Conservation (phyloP, 805 yeast species). For the Pichia heedii region DNA sequence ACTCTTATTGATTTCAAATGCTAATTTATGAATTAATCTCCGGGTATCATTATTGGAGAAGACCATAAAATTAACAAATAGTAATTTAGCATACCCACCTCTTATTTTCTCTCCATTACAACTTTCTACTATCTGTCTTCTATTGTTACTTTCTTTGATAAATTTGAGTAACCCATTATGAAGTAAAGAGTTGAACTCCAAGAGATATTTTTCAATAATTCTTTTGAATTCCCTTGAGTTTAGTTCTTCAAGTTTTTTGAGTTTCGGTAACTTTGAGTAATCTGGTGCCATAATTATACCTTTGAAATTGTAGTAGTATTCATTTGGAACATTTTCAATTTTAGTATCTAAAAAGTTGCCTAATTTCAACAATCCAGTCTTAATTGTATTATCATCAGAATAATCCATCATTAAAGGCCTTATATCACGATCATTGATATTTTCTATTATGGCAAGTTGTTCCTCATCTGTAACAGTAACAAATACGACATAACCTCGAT, state of each 20-base stretch:
- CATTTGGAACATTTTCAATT: slow-evolving; percentile 36
- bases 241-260: slow-evolving; percentile 20
- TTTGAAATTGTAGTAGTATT: slow-evolving; percentile 48
- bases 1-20: slow-evolving; percentile 14
- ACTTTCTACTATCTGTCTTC: slow-evolving; percentile 17
- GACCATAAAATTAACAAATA: slow-evolving; percentile 26
- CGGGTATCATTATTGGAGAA: slow-evolving; percentile 16
- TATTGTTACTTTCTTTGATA: slow-evolving; percentile 22
- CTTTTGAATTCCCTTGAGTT: slow-evolving; percentile 21
- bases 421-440: slow-evolving; percentile 59
- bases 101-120: slow-evolving; percentile 14
- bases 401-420: slow-evolving; percentile 52
- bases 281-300: slow-evolving; percentile 67
- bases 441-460: slow-evolving; percentile 43
- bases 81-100: slow-evolving; percentile 24
- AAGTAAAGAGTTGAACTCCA: slow-evolving; percentile 19
- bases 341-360: slow-evolving; percentile 34
- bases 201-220: slow-evolving; percentile 20
- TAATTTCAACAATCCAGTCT: slow-evolving; percentile 41
- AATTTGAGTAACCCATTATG: slow-evolving; percentile 24
- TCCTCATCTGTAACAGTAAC: slow-evolving; percentile 59
- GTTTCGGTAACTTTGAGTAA: slow-evolving; percentile 28
- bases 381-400: slow-evolving; percentile 32
- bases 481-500: slow-evolving; percentile 74
- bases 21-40: slow-evolving; percentile 15